Base-by-base conservation (phyloP, 352 stramenopile genomes). In the Globisporangium carolinianum region DNA sequence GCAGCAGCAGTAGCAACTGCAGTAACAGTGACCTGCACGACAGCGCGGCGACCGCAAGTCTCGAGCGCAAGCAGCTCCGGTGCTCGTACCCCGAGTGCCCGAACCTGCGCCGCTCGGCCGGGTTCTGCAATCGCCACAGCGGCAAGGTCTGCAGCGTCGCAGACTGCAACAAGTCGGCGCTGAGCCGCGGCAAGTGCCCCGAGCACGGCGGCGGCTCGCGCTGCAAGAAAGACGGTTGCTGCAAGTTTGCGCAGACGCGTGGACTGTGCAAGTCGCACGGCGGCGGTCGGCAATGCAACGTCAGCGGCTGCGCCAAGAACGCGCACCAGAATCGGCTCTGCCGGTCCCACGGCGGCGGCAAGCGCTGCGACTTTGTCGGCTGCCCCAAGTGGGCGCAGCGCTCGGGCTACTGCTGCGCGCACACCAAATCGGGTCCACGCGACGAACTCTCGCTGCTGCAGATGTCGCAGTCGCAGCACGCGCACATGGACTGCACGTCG, bases 221-320 rank as follows among this genome's bases (percentile, higher is more conserved):
- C 7, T 95, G 87, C 66, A 91, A 91, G 62, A 76, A 82, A 49
- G 80, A 88, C 7, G 82, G 76, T 15, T 96, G 87, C 60, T 75
- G 72, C 55, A 95, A 96, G 65, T 94, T 94, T 62, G 83, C 84
- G 0, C 82, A 91, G 57, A 89, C 82, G 2, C 69, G 81, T 11
- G 85, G 86, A 6, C 73, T 93, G 18, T 96, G 87, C 68, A 91
- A 91, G 58, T 90, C 82, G 6, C 87, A 96, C 47, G 86, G 86
- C 5, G 86, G 83, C 7, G 86, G 86, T 15, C 76, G 83, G 2
- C 73, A 86, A 57, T 95, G 86, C 65, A 87, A 79, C 42, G 69
- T 94, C 47, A 63, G 62, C 17, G 80, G 79, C 10, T 95, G 86
- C 74, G 74, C 71, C 18, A 95, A 95, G 70, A 90, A 91, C 55